These are phyloP conservation scores for Saprolegnia parasitica DNA, from an alignment of 352 stramenopile species.

Conservation along the genomic window DNA sequence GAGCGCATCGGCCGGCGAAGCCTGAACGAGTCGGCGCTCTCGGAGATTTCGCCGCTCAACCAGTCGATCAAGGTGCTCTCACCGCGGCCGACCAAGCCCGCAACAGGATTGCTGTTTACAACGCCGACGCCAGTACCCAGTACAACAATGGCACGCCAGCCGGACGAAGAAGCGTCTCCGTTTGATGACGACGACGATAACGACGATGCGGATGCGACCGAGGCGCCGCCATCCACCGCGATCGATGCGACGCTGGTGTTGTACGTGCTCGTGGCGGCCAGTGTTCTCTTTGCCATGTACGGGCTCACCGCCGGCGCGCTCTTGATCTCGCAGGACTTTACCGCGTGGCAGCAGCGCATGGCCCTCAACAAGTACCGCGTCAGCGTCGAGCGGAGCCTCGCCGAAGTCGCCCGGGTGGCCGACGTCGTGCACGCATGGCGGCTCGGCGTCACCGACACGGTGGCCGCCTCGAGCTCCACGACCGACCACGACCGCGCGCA, in stretches of 20 bases:
- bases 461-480: background rate
- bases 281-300: slow-evolving; percentile 19
- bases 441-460: background rate
- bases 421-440: slow-evolving; percentile 6
- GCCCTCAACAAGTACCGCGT: slow-evolving; percentile 16
- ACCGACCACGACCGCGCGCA: background rate
- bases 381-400: slow-evolving; percentile 17
- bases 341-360: slow-evolving; percentile 22
- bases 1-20: background rate
- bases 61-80: slow-evolving; percentile 2
- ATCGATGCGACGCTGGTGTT: background rate
- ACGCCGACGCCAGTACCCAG: background rate
- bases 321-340: slow-evolving; percentile 18
- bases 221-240: background rate
- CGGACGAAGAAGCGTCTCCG: slow-evolving; percentile 1
- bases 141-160: background rate
- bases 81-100: background rate
- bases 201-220: background rate
- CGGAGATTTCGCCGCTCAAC: slow-evolving; percentile 3
- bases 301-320: background rate
- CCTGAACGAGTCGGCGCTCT: slow-evolving; percentile 2
- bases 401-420: slow-evolving; percentile 11
- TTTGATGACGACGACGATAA: background rate
- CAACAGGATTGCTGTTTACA: background rate
- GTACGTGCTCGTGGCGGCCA: slow-evolving; percentile 6